These are phyloP conservation scores for Artemisia argyi DNA, from an alignment of 129 eudicot species.

Conservation along the genomic window DNA sequence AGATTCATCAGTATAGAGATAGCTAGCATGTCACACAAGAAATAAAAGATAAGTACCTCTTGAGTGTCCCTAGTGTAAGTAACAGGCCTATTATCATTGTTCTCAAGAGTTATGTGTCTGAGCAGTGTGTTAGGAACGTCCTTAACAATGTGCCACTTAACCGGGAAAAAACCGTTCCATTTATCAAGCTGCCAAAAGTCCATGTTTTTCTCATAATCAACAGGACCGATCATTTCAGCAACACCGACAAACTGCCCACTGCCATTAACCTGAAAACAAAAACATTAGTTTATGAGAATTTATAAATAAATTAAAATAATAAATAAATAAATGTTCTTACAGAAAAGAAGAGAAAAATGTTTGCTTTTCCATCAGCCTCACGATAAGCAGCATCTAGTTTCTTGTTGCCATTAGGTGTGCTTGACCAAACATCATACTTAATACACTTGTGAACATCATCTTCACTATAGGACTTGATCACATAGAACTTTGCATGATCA, in stretches of 20 bases:
- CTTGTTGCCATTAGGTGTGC: slow-evolving; percentile 92
- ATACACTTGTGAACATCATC: slow-evolving; percentile 83
- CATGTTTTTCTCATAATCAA: slow-evolving; percentile 82
- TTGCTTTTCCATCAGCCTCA: slow-evolving; percentile 55
- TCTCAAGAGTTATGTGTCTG: slow-evolving; percentile 79
- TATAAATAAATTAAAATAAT: not conserved
- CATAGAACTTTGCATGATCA: slow-evolving; percentile 70
- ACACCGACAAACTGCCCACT: slow-evolving; percentile 95
- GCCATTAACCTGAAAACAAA: slow-evolving; percentile 62
- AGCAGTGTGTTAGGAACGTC: slow-evolving; percentile 74
- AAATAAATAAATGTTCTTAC: slow-evolving; percentile 39
- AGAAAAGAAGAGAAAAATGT: slow-evolving; percentile 75
- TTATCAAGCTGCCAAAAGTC: slow-evolving; percentile 97
- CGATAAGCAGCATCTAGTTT: slow-evolving; percentile 70
- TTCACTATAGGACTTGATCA: slow-evolving; percentile 89
- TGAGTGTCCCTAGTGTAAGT: slow-evolving; percentile 91
- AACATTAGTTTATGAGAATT: no score
- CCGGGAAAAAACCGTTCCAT: slow-evolving; percentile 90
- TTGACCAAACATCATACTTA: slow-evolving; percentile 94
- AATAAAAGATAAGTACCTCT: slow-evolving; percentile 47
- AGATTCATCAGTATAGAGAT: not conserved
- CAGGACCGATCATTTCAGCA: slow-evolving; percentile 85
- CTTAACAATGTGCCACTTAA: slow-evolving; percentile 91
- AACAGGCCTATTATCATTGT: slow-evolving; percentile 80
- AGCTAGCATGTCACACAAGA: not conserved